A percentile compares a stretch with the other conserved stretches of the same genome.
Conservation (phyloP, 768 basidiomycete genomes). For the Astraeus odoratus region DNA sequence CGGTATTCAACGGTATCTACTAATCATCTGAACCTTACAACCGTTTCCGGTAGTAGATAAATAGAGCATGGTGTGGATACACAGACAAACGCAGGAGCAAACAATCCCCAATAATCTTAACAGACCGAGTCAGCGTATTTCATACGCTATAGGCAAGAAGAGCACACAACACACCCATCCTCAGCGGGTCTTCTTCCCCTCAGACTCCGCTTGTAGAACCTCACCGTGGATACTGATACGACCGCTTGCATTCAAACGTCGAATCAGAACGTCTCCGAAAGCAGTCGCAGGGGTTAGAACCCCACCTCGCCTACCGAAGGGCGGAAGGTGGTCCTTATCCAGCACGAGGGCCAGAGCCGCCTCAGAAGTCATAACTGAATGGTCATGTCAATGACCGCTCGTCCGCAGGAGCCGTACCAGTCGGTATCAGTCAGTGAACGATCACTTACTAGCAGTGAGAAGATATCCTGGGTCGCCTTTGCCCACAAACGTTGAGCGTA, state of each 20-base stretch:
- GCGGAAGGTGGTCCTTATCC: conserved; percentile 47
- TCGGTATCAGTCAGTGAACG: no score
- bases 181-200: conserved; percentile 8
- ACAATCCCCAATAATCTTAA: not conserved
- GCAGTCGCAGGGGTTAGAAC: conserved; percentile 80
- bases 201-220: conserved; percentile 21
- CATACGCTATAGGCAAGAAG: not conserved
- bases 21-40: no score
- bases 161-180: not conserved
- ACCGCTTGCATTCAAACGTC: conserved; percentile 54
- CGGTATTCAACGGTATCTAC: no score
- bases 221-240: conserved; percentile 51
- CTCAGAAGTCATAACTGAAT: conserved; percentile 71
- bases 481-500: conserved; percentile 55
- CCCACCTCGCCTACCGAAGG: conserved; percentile 59
- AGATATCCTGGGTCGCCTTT: conserved; percentile 75
- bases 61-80: not conserved
- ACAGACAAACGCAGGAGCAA: not conserved
- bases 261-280: conserved; percentile 68
- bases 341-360: conserved; percentile 67
- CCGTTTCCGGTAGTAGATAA: not conserved
- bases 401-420: no score
- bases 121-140: no score
- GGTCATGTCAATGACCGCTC: no score
- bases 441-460: conserved; percentile 43